Base-by-base conservation (phyloP, 805 yeast species). In the Myxozyma lipomycoides region DNA sequence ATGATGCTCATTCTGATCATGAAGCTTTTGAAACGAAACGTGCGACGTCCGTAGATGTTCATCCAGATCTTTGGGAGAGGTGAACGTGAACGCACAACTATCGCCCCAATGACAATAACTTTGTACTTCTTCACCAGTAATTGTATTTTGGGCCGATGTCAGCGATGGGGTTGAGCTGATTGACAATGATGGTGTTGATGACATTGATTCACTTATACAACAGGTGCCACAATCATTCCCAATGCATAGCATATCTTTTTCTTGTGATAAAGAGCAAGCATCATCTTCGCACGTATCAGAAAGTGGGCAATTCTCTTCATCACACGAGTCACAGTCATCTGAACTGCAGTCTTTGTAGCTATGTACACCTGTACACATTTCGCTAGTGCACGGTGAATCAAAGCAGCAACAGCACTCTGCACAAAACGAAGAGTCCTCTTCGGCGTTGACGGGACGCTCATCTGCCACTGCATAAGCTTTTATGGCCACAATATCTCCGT, bases 31-130 rank as follows among this genome's bases (percentile, higher is more conserved):
- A 34, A 53, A 46, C 2, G 51, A 39, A 10, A 52, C 43, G 25
- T 57, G 61, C 21, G 56, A 34, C 2, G 50, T 57, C 9, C 54
- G 30, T 37, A 57, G 32, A 44, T 57, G 61, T 19, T 39, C 43
- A 24, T 57, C 61, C 37, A 57, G 44, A 17, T 54, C 56, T 19
- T 42, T 39, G 10, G 54, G 52, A 2, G 61, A 52, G 7, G 56
- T 52, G 32, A 57, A 57, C 9, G 52, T 45, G 35, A 56, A 57
- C 6, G 47, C 32, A 26, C 61, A 56, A 39, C 57, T 58, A 22
- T 48, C 56, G 23, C 61, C 61, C 61, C 61, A 57, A 36, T 52
- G 59, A 21, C 61, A 57, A 15, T 42, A 28, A 12, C 25, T 46
- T 6, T 23, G 21, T 10, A 32, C 24, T 3, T 32, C 36, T 34